phyloP scores from a whole-genome alignment of 2,329 filamentous ascomycete genomes.

The Neonectria sp. region DNA sequence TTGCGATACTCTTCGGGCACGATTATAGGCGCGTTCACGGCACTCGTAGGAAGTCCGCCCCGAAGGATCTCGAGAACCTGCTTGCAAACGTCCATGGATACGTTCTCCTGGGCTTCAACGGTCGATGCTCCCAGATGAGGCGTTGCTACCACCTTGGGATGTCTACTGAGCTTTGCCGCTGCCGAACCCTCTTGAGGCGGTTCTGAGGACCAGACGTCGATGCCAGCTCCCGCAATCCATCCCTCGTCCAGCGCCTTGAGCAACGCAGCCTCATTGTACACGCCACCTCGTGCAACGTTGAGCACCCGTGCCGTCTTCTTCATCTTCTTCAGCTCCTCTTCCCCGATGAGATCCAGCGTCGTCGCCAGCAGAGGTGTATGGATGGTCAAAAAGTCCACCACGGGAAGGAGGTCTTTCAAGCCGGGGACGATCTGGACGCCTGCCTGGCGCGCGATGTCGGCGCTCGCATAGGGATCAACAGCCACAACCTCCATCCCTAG shows the following conservation, averaged over 20 bases:
- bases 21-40: constrained; percentile 87
- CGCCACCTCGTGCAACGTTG: constrained; percentile 85
- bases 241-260: constrained; percentile 79
- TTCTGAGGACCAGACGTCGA: constrained; percentile 86
- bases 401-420: constrained; percentile 72
- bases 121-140: constrained; percentile 87
- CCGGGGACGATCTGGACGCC: constrained; percentile 75
- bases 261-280: constrained; percentile 83
- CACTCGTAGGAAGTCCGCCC: constrained; percentile 80
- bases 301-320: constrained; percentile 81
- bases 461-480: constrained; percentile 83
- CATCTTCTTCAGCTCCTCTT: constrained; percentile 78
- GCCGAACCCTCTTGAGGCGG: constrained; percentile 71
- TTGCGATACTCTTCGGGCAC: constrained; percentile 85
- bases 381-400: constrained; percentile 83
- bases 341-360: constrained; percentile 81
- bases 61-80: constrained; percentile 82
- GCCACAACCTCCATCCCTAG: constrained; percentile 83
- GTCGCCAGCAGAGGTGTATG: constrained; percentile 86
- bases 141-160: constrained; percentile 82
- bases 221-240: constrained; percentile 81
- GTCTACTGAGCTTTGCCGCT: constrained; percentile 75
- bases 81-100: constrained; percentile 85
- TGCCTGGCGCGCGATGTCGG: constrained; percentile 77
- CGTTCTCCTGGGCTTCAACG: constrained; percentile 87